Evolutionary conservation across 345 rosid genomes (phyloP).

Genomic region (Atalantia buxifolia): DNA sequence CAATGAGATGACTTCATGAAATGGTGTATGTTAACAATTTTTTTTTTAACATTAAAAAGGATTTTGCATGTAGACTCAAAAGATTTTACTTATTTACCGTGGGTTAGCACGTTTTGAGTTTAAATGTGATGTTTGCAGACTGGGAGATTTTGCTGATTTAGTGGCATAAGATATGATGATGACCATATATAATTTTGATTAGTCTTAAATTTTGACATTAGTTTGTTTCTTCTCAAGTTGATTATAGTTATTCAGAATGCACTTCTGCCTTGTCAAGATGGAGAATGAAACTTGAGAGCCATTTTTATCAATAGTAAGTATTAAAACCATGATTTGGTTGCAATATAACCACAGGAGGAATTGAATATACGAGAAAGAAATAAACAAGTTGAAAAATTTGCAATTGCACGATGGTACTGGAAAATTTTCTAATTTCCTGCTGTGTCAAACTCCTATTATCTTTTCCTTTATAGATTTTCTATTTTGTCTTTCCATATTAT

Average conservation of each 20-base stretch:
- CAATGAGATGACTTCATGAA: not conserved
- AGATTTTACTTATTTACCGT: not conserved
- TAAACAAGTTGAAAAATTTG: not conserved
- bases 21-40: not conserved
- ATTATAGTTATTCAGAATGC: not conserved
- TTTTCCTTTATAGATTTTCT: too few species aligned
- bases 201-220: not conserved
- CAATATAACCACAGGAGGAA: not conserved
- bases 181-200: not conserved
- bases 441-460: not conserved
- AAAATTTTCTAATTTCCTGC: not conserved
- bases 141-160: not conserved
- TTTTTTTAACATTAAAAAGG: not conserved
- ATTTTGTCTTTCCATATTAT: too few species aligned
- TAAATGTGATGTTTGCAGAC: not conserved
- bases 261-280: not conserved
- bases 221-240: not conserved
- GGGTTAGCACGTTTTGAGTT: not conserved
- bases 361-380: not conserved
- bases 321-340: not conserved
- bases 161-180: not conserved
- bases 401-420: not conserved
- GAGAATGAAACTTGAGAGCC: not conserved
- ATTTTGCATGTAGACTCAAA: not conserved
- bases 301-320: not conserved